Evolutionary conservation across 2,329 filamentous ascomycete species (phyloP), one percentile per base, ranked within the genome.

Genomic region (Xylariomycetidae sp.): DNA sequence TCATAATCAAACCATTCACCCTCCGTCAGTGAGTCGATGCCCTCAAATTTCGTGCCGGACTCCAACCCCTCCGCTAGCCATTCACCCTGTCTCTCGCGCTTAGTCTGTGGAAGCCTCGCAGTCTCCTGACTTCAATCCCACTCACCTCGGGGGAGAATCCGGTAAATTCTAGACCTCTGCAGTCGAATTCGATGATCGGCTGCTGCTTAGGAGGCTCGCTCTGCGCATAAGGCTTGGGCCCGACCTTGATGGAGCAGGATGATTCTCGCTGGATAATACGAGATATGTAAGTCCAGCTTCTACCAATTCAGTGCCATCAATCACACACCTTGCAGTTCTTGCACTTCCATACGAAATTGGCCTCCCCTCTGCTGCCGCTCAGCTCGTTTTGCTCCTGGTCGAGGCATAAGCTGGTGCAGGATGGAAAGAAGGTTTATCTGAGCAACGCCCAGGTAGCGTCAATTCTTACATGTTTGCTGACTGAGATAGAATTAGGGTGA

Each of bases 281-380:
- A n/a, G n/a, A n/a, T n/a, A n/a, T n/a, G n/a, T n/a, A n/a, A 23
- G 20, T 23, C n/a, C n/a, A 23, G n/a, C n/a, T 23, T 23, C n/a
- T 23, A 23, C 8, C 20, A 23, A 8, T n/a, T 8, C 20, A 23
- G n/a, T 23, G 20, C n/a, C n/a, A n/a, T n/a, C n/a, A n/a, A n/a
- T n/a, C n/a, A 58, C 64, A 18, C 48, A 92, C 88, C 77, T 92
- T 94, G 80, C 92, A 98, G 58, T 92, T 90, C 64, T 94, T 95
- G 74, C 92, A 98, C 61, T 81, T 89, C 90, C 92, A 98, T n/a
- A 98, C 92, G 62, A 98, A 98, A 63, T 97, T 97, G 41, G 92
- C 92, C 62, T 97, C 89, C 45, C 92, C 92, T 53, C 88, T 78
- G 60, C 89, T 96, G 22, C 89, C 89, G 44, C 87, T 92, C 60